Base-by-base conservation (phyloP, 108 stramenopile species). In the Parmales sp. region DNA sequence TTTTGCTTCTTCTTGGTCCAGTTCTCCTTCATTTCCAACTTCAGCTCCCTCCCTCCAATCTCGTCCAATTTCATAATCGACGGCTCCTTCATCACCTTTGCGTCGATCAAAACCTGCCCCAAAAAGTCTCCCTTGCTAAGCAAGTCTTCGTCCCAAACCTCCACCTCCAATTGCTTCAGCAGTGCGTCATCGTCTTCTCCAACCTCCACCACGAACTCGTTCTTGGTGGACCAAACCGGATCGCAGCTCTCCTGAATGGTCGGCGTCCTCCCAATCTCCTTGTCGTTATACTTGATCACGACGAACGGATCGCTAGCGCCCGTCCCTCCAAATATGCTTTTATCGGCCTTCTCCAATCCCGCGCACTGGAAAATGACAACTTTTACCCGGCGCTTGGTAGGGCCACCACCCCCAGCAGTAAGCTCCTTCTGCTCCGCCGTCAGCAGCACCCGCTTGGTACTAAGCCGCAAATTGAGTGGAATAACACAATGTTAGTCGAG, bases 161-260 rank as follows among this genome's bases (percentile, higher is more conserved):
- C n/a, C n/a, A 50, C 6, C 49, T 50, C 49, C 49, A 50, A 5
- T 22, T 50, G 49, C 49, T 50, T 50, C 49, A 50, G 49, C 49
- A 50, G 18, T 18, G 20, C 19, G 18, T 50, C 49, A n/a, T 50
- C 49, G 20, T 50, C 49, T 18, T 50, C 49, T 6, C 23, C 49
- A 19, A 50, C 49, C 49, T 50, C 49, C 6, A 50, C 23, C n/a
- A 50, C 5, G 49, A 50, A 50, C 49, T 50, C 49, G 49, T 50
- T 50, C 13, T n/a, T n/a, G 49, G 19, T 20, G 20, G 6, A 6
- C 49, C 49, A 50, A 6, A 16, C 18, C 11, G 49, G 49, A 22
- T 50, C 23, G 49, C 49, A 50, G 49, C 23, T 22, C 19, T 50
- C 49, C 49, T 50, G 49, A 50, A 50, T 50, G 20, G 49, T 50